Evolutionary conservation across 2,329 filamentous ascomycete species (phyloP), one percentile per base, ranked within the genome.

Genomic region (Ophiostoma perfectum): DNA sequence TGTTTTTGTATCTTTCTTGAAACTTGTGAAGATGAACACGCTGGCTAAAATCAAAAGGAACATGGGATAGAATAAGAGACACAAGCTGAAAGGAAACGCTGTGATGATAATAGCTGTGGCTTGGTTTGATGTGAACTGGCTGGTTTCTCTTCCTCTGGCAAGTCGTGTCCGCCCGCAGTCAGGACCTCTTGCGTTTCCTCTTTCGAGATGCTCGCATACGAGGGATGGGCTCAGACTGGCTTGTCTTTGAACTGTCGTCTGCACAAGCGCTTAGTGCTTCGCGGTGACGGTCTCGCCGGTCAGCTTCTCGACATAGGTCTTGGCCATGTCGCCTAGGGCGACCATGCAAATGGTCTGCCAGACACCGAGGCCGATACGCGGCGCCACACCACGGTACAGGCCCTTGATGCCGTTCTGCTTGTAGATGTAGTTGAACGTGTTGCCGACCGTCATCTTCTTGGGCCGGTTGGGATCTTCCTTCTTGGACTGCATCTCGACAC

Each of bases 321-420:
- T 89, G 71, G 87, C 87, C 82, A 96, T 93, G 82, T 98, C 95
- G 81, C 95, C 95, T 80, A 98, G 85, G 77, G 94, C 95, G 81
- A 99, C 95, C 95, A 99, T 99, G 86, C 95, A 99, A 77, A 99
- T 90, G 71, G 95, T 99, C 86, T 99, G 95, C 95, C 95, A 99
- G 82, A 99, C 87, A 78, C 95, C 90, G 72, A 99, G 88, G 74
- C 93, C 93, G 78, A 99, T 93, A 79, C 95, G 90, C 75, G 95
- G 95, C 74, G 92, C 85, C 72, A 99, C 94, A 77, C 95, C 95
- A 77, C 95, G 92, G 86, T 99, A 99, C 73, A 99, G 84, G 77
- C 95, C 95, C 83, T 88, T 90, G 76, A 98, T 64, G 71, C 95
- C 95, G 80, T 96, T 97, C 78, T 86, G 87, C 74, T 85, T 77